A percentile compares a stretch with the other conserved stretches of the same genome.
These are phyloP conservation scores for Eucalyptus decipiens DNA, from an alignment of 345 rosid species.

Conservation along the genomic window DNA sequence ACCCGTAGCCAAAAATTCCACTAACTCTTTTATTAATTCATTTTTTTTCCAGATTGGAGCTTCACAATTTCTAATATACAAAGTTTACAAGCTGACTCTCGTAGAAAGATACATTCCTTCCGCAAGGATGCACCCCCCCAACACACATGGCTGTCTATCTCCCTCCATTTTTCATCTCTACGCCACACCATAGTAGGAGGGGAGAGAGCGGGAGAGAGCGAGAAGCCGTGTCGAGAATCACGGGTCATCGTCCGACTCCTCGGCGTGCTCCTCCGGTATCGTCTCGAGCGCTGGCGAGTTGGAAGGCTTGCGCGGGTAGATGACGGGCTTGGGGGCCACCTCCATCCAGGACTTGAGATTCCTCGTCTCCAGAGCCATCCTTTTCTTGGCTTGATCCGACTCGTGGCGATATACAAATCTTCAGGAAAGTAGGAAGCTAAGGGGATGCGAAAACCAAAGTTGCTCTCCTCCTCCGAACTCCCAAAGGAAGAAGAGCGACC, in stretches of 20 bases:
- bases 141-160: background rate
- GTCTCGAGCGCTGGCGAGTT: slow-evolving; percentile 31
- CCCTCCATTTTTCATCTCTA: background rate
- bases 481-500: background rate
- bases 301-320: slow-evolving; percentile 22
- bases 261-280: slow-evolving; percentile 11
- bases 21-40: background rate
- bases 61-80: background rate
- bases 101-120: background rate
- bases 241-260: slow-evolving; percentile 2
- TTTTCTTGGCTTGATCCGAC: background rate
- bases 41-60: background rate
- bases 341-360: slow-evolving; percentile 11
- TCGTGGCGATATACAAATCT: background rate
- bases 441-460: background rate
- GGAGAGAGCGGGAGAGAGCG: background rate
- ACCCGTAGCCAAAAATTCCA: background rate
- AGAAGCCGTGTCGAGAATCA: background rate
- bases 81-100: background rate
- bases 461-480: background rate
- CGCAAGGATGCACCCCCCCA: background rate
- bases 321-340: slow-evolving; percentile 35
- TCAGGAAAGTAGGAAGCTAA: background rate
- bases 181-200: background rate
- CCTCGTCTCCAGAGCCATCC: slow-evolving; percentile 2